Evolutionary conservation across 208 protist species (phyloP).

Genomic region (Wallacemonas rigidus): DNA sequence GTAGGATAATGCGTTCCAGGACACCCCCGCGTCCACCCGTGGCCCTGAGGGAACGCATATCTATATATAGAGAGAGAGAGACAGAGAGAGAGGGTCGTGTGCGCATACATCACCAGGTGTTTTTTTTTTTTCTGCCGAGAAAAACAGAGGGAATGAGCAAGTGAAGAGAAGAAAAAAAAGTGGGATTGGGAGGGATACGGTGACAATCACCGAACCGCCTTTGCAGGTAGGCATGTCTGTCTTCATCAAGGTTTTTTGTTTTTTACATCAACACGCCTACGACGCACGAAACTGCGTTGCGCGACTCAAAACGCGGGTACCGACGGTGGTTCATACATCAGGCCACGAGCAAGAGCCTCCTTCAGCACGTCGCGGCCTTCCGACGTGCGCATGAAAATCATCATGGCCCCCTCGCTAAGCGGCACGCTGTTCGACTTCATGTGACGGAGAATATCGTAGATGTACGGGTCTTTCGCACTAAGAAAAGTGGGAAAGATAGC

Average conservation of each 20-base stretch:
- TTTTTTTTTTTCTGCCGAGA: background rate
- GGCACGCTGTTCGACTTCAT: conserved; percentile 75
- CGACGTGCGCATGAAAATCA: conserved; percentile 63
- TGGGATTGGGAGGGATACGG: background rate
- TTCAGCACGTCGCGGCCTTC: conserved; percentile 52
- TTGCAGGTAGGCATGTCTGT: no score
- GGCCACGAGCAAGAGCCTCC: conserved; percentile 35
- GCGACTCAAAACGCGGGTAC: conserved; percentile 6
- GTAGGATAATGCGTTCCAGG: no score
- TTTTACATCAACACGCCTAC: background rate
- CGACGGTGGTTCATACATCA: conserved; percentile 43
- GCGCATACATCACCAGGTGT: no score
- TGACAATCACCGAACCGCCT: no score
- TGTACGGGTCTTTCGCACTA: conserved; percentile 32
- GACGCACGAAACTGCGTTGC: no score
- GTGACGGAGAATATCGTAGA: conserved; percentile 80
- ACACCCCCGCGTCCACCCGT: no score
- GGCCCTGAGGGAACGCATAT: no score
- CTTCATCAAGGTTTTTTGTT: background rate
- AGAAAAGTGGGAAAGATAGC: conserved; percentile 73
- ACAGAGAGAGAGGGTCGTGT: no score
- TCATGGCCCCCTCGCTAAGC: conserved; percentile 63
- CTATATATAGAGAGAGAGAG: no score
- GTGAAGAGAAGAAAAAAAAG: background rate
- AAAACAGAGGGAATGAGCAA: background rate